These are phyloP conservation scores for Apophysomyces trapeziformis DNA, from an alignment of 371 early-diverging fungal genomes.

Conservation along the genomic window DNA sequence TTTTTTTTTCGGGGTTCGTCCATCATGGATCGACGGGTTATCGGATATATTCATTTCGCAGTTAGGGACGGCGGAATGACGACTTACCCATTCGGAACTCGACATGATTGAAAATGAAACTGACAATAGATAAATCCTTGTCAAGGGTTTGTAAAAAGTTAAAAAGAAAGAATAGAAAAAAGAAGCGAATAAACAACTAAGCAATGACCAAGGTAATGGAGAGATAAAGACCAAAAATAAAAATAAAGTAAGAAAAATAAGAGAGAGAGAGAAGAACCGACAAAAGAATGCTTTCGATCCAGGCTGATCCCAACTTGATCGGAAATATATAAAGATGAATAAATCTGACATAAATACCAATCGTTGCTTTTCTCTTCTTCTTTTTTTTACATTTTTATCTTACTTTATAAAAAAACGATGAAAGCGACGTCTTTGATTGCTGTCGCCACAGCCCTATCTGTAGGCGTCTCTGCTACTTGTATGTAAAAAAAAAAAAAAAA, in stretches of 20 bases:
- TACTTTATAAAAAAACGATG: constrained; percentile 20
- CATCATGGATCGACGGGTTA: not conserved
- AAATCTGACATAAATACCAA: constrained; percentile 15
- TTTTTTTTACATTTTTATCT: not conserved
- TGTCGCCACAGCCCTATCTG: constrained; percentile 25
- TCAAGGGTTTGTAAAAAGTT: constrained; percentile 32
- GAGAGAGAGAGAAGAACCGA: constrained; percentile 3
- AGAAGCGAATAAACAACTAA: not conserved
- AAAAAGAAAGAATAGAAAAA: not conserved
- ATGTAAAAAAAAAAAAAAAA: not conserved
- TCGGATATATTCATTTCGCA: constrained; percentile 6
- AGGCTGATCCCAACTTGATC: constrained; percentile 22
- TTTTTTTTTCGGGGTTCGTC: not conserved
- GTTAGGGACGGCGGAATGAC: not conserved
- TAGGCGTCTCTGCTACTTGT: constrained; percentile 26
- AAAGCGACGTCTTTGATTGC: constrained; percentile 28
- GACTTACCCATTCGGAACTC: not conserved
- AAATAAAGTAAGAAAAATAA: constrained; percentile 9
- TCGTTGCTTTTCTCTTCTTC: constrained; percentile 13
- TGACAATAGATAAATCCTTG: not conserved
- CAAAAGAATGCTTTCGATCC: constrained; percentile 22
- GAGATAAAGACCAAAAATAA: constrained; percentile 17
- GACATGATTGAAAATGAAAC: constrained; percentile 10
- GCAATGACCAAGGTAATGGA: not conserved
- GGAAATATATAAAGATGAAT: constrained; percentile 25